Conservation (phyloP, 2,329 filamentous ascomycete genomes). For the Cordyceps pruinosa region DNA sequence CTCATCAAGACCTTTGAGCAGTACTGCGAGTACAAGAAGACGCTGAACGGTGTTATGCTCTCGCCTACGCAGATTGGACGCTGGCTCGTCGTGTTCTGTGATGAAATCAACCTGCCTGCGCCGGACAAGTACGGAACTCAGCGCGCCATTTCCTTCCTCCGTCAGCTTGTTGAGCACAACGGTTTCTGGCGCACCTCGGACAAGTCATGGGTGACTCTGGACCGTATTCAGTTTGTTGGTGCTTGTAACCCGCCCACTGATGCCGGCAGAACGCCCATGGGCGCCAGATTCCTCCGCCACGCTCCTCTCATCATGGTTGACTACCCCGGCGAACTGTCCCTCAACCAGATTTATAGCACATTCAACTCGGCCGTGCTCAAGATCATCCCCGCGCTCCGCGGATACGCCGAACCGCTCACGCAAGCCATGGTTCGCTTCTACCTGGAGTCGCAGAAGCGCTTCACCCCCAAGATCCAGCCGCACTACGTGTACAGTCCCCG, state of each 20-base stretch:
- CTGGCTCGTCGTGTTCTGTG: slow-evolving; percentile 98
- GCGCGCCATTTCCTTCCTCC: slow-evolving; percentile 91
- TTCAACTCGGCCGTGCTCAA: slow-evolving; percentile 97
- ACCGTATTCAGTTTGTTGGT: slow-evolving; percentile 97
- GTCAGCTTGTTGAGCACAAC: slow-evolving; percentile 96
- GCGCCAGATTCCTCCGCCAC: slow-evolving; percentile 87
- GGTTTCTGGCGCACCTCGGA: slow-evolving; percentile 98
- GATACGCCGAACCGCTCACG: slow-evolving; percentile 88
- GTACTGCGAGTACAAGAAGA: slow-evolving; percentile 99
- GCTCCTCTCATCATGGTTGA: slow-evolving; percentile 99
- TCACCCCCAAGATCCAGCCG: slow-evolving; percentile 93
- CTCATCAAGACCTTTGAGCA: slow-evolving; percentile 99
- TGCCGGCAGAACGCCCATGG: slow-evolving; percentile 90
- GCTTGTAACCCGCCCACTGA: slow-evolving; percentile 98
- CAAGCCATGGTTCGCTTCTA: slow-evolving; percentile 98
- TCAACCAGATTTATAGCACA: slow-evolving; percentile 96
- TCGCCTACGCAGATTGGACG: slow-evolving; percentile 94
- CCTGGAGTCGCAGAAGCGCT: slow-evolving; percentile 84
- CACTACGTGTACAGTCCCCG: slow-evolving; percentile 99
- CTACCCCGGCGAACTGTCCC: slow-evolving; percentile 90
- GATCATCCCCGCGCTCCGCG: slow-evolving; percentile 89
- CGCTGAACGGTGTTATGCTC: slow-evolving; percentile 88
- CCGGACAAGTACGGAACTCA: slow-evolving; percentile 98
- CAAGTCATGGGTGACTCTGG: slow-evolving; percentile 95
- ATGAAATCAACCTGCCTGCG: slow-evolving; percentile 97